phyloP scores from a whole-genome alignment of 257 asterid genomes.

The Solanum chiquidenum region DNA sequence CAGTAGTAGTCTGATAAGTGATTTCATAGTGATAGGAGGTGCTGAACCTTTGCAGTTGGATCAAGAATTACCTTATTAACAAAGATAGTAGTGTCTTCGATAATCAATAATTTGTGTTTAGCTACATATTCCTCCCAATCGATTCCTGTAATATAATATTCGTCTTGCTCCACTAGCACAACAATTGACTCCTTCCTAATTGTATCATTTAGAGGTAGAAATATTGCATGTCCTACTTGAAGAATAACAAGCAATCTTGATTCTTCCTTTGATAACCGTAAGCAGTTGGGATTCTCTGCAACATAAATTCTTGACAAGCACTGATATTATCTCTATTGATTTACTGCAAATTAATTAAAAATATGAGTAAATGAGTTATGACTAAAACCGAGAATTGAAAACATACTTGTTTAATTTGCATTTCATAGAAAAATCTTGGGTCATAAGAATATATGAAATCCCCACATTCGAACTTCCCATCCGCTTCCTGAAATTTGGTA shows the following conservation, averaged over 20 bases:
- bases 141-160: neutral
- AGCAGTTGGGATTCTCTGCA: neutral
- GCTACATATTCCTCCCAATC: neutral
- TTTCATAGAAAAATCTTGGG: neutral
- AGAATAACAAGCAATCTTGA: neutral
- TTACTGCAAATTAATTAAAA: neutral
- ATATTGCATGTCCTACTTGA: neutral
- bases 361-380: neutral
- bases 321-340: neutral
- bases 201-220: neutral
- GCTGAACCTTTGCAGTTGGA: neutral
- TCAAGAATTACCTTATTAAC: neutral
- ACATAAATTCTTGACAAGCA: neutral
- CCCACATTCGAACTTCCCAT: neutral
- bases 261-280: neutral
- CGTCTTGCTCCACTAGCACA: neutral
- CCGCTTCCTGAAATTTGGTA: neutral
- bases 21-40: neutral
- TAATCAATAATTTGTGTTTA: neutral
- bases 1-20: neutral
- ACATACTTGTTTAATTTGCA: neutral
- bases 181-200: neutral
- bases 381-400: neutral
- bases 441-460: neutral
- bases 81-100: neutral